Base-by-base conservation (phyloP, 2,329 filamentous ascomycete genomes). In the Hypoxylon sp. region DNA sequence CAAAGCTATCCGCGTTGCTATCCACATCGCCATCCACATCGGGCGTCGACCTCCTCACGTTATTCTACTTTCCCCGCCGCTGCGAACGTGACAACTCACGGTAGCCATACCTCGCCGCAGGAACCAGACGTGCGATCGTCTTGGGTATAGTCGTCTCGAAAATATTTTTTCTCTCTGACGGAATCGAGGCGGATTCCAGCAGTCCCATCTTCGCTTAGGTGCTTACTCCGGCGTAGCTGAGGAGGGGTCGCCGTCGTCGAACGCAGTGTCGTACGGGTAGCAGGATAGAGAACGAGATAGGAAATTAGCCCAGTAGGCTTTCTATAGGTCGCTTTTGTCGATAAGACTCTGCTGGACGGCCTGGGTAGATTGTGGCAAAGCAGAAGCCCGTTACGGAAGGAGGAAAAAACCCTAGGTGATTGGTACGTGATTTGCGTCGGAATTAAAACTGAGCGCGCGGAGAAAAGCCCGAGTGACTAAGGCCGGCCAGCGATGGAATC, bases 311-410 rank as follows among this genome's bases (percentile, higher is more conserved):
- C 23, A 15, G 10, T 17, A 42, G 20, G 26, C 27, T 20, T 38
- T 54, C 29, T 47, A 61, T 51, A 58, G 49, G 49, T 27, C 49
- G 7, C 11, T 27, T 58, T 38, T 24, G 13, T 43, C 40, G 56
- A 53, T 24, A 55, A 59, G 33, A 21, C 20, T 17, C 5, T n/a
- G 23, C 40, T 48, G 35, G 20, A 37, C 49, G 33, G 18, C 47
- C 24, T 53, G 50, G n/a, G 11, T 42, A 31, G 37, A 54, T 57
- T 53, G 60, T 59, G 60, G 60, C 56, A 48, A 60, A 53, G 56
- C 45, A 51, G 23, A 48, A 54, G 18, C 60, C 56, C 45, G 46
- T 62, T 62, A 45, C 41, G 60, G 60, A 62, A 62, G 60, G 60
- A 62, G 60, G 52, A 49, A 60, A 62, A 38, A 42, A 15, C 38